A percentile compares a stretch with the other conserved stretches of the same genome.
Evolutionary conservation across 2,329 filamentous ascomycete genomes (phyloP).

Genomic region (Cordyceps fumosorosea): DNA sequence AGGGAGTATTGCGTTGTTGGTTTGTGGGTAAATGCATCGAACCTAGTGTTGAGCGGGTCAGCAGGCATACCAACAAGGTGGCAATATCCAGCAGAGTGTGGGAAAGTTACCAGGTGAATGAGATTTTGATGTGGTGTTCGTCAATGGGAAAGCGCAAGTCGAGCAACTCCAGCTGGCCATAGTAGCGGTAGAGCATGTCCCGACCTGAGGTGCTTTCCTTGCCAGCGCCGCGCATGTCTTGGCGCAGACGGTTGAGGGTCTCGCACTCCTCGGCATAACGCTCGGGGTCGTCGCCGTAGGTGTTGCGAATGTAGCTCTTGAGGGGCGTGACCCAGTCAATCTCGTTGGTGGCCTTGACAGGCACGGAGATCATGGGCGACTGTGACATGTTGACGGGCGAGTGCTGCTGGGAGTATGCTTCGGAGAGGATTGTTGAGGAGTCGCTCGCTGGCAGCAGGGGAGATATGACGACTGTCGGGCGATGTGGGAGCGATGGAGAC

Average conservation of each 20-base stretch:
- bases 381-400: conserved; percentile 58
- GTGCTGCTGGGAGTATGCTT: not conserved
- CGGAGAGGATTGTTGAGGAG: not conserved
- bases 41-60: conserved; percentile 49
- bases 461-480: not conserved
- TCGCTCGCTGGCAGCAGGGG: not conserved
- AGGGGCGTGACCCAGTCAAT: conserved; percentile 95
- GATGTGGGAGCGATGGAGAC: not conserved
- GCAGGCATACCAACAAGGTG: not conserved
- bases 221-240: conserved; percentile 96
- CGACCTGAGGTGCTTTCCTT: conserved; percentile 92
- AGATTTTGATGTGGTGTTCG: conserved; percentile 98
- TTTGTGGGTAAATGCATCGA: conserved; percentile 98
- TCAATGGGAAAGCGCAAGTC: conserved; percentile 95
- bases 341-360: conserved; percentile 90
- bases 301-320: conserved; percentile 87
- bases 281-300: conserved; percentile 94
- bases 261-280: conserved; percentile 92
- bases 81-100: not conserved
- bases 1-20: conserved; percentile 94
- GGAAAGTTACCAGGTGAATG: conserved; percentile 78
- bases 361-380: conserved; percentile 91
- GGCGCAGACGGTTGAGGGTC: conserved; percentile 86
- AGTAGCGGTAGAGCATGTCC: conserved; percentile 93
- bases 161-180: conserved; percentile 90